phyloP scores from a whole-genome alignment of 148 eudicot species.

The Camellia lanceoleosa region DNA sequence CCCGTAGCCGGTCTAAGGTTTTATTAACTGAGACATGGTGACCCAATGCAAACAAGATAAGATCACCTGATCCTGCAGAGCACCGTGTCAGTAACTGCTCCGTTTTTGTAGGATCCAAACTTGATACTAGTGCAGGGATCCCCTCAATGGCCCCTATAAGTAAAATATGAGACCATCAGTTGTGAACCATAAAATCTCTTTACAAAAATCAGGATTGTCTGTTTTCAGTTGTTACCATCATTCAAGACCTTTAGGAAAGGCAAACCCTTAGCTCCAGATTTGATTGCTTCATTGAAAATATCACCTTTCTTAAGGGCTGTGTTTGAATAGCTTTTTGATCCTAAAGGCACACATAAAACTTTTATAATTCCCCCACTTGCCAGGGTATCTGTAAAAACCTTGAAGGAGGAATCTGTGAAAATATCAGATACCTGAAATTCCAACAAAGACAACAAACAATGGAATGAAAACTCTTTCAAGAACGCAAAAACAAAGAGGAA shows the following conservation, averaged over 20 bases:
- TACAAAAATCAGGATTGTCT: not conserved
- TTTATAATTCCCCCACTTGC: slow-evolving; percentile 70
- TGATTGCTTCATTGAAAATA: slow-evolving; percentile 73
- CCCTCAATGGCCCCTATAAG: slow-evolving; percentile 76
- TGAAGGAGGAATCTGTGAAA: slow-evolving; percentile 67
- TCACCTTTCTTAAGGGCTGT: slow-evolving; percentile 89
- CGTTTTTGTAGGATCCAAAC: slow-evolving; percentile 49
- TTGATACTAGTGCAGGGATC: slow-evolving; percentile 66
- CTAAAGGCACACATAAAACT: slow-evolving; percentile 76
- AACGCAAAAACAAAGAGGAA: not conserved
- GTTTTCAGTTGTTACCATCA: slow-evolving; percentile 51
- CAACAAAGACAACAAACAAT: slow-evolving; percentile 8
- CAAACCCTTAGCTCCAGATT: slow-evolving; percentile 94
- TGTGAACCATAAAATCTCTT: slow-evolving; percentile 1
- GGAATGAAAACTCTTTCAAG: not conserved
- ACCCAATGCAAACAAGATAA: slow-evolving; percentile 89
- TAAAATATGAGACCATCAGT: slow-evolving; percentile 16
- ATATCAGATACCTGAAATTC: slow-evolving; percentile 69
- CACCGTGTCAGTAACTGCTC: slow-evolving; percentile 51
- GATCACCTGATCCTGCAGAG: slow-evolving; percentile 67
- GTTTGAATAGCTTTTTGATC: slow-evolving; percentile 74
- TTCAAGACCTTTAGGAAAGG: slow-evolving; percentile 82
- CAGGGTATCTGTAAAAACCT: slow-evolving; percentile 75
- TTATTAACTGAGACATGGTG: slow-evolving; percentile 62
- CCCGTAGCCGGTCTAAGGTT: slow-evolving; percentile 75